Evolutionary conservation across 441 rosid species (phyloP), one percentile per base, ranked within the genome.

Genomic region (Croton setiger): DNA sequence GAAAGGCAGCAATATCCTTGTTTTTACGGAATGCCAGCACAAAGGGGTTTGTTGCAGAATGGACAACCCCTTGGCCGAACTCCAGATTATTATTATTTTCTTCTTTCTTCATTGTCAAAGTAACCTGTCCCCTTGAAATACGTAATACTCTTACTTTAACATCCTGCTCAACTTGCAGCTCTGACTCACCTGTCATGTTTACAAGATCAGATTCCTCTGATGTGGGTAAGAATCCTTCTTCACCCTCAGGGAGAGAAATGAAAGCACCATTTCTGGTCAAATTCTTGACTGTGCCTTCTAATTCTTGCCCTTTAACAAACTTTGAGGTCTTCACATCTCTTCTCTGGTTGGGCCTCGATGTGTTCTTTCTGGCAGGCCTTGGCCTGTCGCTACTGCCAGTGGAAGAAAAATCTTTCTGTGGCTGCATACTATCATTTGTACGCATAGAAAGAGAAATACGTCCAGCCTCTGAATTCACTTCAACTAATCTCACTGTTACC

Each of bases 371-470:
- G 41, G 82, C 73, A 20, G 91, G 66, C 72, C 87, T 85, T 54
- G 83, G 82, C 84, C 76, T 85, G 64, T 82, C 88, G 66, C 77
- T 71, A 53, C 72, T 69, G 3, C 82, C 76, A 71, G 89, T 48
- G 43, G 74, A 56, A 65, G 72, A 67, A 71, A 79, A 70, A 72
- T 84, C 89, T 68, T 72, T 78, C 78, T 60, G 69, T 39, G 78
- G 81, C 71, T 63, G 85, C 44, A 64, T 49, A 72, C 74, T 86
- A 61, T 89, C 92, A 49, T 69, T 79, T 64, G 81, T 84, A 52
- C 96, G 92, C 97, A 94, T 91, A 15, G 79, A 78, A 43, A 94
- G 91, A 76, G 97, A 90, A 54, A 94, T 90, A 45, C 99, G 95
- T 65, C 88, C 87, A 3, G 77, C 77, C 79, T 88, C 92, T 20